Evolutionary conservation across 352 stramenopile species (phyloP), one percentile per base, ranked within the genome.

Genomic region (Phytopythium mirpurense): DNA sequence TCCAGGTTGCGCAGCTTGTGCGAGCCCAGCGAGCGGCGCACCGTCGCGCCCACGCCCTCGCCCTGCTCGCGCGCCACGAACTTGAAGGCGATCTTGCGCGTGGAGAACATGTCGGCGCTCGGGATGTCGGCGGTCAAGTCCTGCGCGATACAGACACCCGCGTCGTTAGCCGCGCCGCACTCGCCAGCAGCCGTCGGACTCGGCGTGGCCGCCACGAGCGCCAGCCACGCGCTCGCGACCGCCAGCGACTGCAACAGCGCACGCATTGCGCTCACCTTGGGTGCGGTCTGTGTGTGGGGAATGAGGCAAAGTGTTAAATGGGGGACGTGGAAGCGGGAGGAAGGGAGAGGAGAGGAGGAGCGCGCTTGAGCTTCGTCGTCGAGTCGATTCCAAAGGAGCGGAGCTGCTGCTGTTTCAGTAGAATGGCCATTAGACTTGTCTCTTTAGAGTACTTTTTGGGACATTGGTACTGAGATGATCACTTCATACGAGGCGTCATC

Each of bases 21-120:
- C 2, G 68, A 65, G 36, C 71, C 71, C 27, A 82, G 56, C 16
- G 68, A 77, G 9, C 69, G 63, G 15, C 66, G 59, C 14, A 82
- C 68, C 5, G 51, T 49, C 6, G 68, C 68, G 8, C 71, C 71
- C 3, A 58, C 71, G 18, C 68, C 71, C 63, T 82, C 71, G 15
- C 46, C 45, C 48, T 76, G 68, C 34, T 78, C 62, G n/a, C 54
- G 47, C 3, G 70, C 59, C 5, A 78, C 51, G 59, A 78, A 73
- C 42, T 68, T 65, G 29, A 53, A 48, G 21, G 56, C 55, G 27
- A 78, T 70, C 51, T 46, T 51, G 29, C 61, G 62, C 14, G 57
- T 35, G 5, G 21, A 51, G 53, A 67, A 67, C 65, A 73, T 73
- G 47, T 47, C 41, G 24, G 41, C 2, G 10, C 23, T 7, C 16